Base-by-base conservation (phyloP, 1,284 basidiomycete genomes). In the Ganoderma meredithae region DNA sequence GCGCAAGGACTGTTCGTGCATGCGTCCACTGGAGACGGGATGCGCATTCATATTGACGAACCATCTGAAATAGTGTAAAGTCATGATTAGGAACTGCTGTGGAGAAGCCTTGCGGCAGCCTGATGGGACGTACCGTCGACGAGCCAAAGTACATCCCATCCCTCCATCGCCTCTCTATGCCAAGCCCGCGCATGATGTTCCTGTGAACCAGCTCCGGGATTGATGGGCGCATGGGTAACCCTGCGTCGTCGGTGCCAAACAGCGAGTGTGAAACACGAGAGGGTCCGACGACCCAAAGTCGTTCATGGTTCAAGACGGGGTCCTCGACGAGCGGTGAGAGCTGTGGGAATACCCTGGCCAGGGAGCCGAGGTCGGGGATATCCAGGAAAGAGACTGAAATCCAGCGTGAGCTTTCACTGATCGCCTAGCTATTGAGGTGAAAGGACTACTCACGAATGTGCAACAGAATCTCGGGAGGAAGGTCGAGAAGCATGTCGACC, bases 321-420 rank as follows among this genome's bases (percentile, higher is more conserved):
- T 93, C 91, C 10, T 82, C 77, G 10, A 88, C 84, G 60, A 92
- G 80, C 15, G 74, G 73, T 9, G 82, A 81, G 13, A 92, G 80
- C 25, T 77, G 69, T 17, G 83, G 84, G 59, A 81, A 84, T 31
- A 85, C 80, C 64, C 79, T 81, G 13, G 84, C 82, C 41, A 92
- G 76, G 2, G 81, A 76, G 62, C 83, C 83, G 58, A 92, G 84
- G 75, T 93, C 91, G 0, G 91, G 91, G 8, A 92, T 77, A 77
- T 93, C 91, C 61, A 93, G 82, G 76, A 85, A 93, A 1, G 88
- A 87, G 55, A 91, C 90, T 91, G 15, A 0, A n/a, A 10, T 12
- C 25, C 47, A 25, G n/a, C 33, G 3, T 25, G 36, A 59, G 15
- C 17, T 36, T 12, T 33, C 64, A 22, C 3, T 33, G 12, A 15